phyloP scores from a whole-genome alignment of 345 rosid species.

The Populus alba region DNA sequence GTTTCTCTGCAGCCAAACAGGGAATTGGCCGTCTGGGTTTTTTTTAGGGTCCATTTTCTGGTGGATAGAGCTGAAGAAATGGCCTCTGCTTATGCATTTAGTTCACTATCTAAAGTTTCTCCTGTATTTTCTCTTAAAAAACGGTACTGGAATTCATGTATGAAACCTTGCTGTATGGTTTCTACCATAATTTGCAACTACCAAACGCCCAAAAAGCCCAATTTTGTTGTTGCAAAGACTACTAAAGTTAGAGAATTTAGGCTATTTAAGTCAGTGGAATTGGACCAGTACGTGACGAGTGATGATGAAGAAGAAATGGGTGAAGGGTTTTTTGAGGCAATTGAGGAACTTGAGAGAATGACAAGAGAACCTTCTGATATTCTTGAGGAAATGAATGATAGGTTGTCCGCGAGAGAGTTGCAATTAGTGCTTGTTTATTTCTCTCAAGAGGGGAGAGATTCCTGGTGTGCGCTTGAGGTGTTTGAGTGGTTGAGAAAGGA shows the following conservation, averaged over 20 bases:
- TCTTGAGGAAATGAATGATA: conserved; percentile 84
- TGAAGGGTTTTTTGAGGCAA: conserved; percentile 82
- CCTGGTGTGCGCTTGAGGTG: conserved; percentile 94
- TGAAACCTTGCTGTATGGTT: conserved; percentile 15
- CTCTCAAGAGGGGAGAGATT: conserved; percentile 92
- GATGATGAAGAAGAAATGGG: conserved; percentile 70
- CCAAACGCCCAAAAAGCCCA: conserved; percentile 18
- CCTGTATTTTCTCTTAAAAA: conserved; percentile 23
- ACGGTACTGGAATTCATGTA: conserved; percentile 16
- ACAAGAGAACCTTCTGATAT: conserved; percentile 82
- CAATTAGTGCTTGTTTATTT: conserved; percentile 85
- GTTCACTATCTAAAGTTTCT: conserved; percentile 41
- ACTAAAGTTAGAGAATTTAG: conserved; percentile 31
- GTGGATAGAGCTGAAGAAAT: conserved; percentile 18
- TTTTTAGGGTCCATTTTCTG: background rate
- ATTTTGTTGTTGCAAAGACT: conserved; percentile 27
- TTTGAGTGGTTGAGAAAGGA: conserved; percentile 89
- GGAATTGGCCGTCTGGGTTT: background rate
- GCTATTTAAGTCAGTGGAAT: conserved; percentile 52
- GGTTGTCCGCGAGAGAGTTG: conserved; percentile 66
- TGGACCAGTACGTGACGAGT: conserved; percentile 62
- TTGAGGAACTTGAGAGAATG: conserved; percentile 87
- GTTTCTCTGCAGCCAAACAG: conserved; percentile 2
- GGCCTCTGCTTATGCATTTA: conserved; percentile 38
- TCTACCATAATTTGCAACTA: conserved; percentile 30